These are phyloP conservation scores for Gastrolobium bilobum DNA, from an alignment of 306 rosid species.

Conservation along the genomic window DNA sequence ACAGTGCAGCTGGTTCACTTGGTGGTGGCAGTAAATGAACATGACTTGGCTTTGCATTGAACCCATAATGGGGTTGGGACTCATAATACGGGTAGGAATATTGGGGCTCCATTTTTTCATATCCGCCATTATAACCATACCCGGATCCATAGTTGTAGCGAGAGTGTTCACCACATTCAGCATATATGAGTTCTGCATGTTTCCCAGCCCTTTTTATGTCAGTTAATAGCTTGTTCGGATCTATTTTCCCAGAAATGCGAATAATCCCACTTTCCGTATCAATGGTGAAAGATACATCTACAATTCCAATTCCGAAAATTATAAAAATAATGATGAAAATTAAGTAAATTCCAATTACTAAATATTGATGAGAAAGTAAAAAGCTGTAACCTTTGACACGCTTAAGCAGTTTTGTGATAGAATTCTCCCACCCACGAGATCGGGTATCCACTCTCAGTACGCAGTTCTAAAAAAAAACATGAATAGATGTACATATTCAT, in stretches of 20 bases:
- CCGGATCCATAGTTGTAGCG: not conserved
- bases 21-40: too few relatives aligned
- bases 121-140: not conserved
- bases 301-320: not conserved
- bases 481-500: too few relatives aligned
- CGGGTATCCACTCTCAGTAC: constrained; percentile 42
- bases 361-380: not conserved
- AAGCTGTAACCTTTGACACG: constrained; percentile 44
- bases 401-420: constrained; percentile 36
- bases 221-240: constrained; percentile 37
- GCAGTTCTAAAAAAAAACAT: constrained; percentile 32
- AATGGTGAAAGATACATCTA: constrained; percentile 48
- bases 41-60: too few relatives aligned
- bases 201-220: constrained; percentile 24
- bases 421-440: constrained; percentile 43
- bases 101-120: not conserved
- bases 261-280: constrained; percentile 27
- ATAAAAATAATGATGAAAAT: not conserved
- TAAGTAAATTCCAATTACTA: not conserved
- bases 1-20: too few relatives aligned
- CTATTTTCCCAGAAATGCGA: constrained; percentile 32
- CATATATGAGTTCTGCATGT: constrained; percentile 19
- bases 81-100: not conserved
- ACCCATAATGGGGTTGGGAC: not conserved
- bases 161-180: not conserved